phyloP scores from a whole-genome alignment of 1,284 basidiomycete genomes.

The Marasmius fiardii region DNA sequence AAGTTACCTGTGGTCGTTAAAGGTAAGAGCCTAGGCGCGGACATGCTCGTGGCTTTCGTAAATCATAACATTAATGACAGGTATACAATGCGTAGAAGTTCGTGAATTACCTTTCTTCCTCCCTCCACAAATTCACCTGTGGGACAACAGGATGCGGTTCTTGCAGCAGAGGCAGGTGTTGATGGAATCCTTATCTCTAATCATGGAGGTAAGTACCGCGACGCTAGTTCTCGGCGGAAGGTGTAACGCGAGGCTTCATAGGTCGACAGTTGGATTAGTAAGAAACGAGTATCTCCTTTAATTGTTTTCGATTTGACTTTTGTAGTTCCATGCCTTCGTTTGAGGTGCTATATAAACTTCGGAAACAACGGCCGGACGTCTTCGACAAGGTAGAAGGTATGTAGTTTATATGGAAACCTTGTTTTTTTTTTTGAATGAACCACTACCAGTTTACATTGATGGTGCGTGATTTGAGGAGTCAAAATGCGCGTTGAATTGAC shows the following conservation, averaged over 20 bases:
- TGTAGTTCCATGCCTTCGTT: constrained; percentile 65
- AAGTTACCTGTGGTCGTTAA: constrained; percentile 83
- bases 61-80: constrained; percentile 29
- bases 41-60: constrained; percentile 5
- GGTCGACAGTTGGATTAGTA: constrained; percentile 82
- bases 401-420: constrained; percentile 2
- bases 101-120: constrained; percentile 2
- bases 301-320: not conserved
- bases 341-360: constrained; percentile 74
- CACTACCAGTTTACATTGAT: constrained; percentile 68
- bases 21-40: constrained; percentile 38
- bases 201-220: constrained; percentile 69
- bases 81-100: constrained; percentile 76
- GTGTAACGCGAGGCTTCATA: constrained; percentile 23
- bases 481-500: not conserved
- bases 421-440: not conserved
- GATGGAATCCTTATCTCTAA: constrained; percentile 90
- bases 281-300: constrained; percentile 21
- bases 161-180: constrained; percentile 84
- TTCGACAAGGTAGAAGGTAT: constrained; percentile 68
- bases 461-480: constrained; percentile 32
- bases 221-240: constrained; percentile 13
- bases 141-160: constrained; percentile 68
- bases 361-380: constrained; percentile 68
- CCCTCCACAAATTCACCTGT: not conserved